Percentiles rank a stretch among this genome's conserved stretches.
phyloP scores from a whole-genome alignment of 441 rosid species.

The Corymbia citriodora region DNA sequence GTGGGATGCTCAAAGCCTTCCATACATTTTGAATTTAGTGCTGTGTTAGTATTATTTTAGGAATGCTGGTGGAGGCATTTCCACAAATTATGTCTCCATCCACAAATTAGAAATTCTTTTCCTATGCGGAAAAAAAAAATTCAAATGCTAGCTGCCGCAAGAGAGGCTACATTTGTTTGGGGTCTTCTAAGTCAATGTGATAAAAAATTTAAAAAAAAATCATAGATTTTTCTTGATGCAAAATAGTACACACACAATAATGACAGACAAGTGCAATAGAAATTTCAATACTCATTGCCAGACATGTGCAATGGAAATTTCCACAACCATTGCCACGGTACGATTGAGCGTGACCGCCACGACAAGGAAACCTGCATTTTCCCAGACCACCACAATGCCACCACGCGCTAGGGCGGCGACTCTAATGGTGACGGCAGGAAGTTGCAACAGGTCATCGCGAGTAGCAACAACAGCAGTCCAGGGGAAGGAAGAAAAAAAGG shows the following conservation, averaged over 20 bases:
- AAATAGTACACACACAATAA: background rate
- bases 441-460: background rate
- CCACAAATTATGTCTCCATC: background rate
- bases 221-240: background rate
- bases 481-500: background rate
- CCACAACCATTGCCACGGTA: background rate
- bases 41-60: background rate
- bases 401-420: background rate
- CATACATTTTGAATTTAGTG: background rate
- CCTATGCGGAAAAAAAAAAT: background rate
- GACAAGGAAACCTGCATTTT: background rate
- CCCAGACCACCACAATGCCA: background rate
- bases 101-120: background rate
- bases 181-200: background rate
- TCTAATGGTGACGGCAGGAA: background rate
- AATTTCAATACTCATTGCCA: background rate
- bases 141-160: background rate
- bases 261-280: background rate
- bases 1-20: background rate
- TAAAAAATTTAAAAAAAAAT: background rate
- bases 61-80: background rate
- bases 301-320: background rate
- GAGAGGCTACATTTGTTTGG: background rate
- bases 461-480: too few relatives aligned
- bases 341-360: too few relatives aligned